Evolutionary conservation across 2,329 filamentous ascomycete genomes (phyloP).

Genomic region (Penicillium frequentans): DNA sequence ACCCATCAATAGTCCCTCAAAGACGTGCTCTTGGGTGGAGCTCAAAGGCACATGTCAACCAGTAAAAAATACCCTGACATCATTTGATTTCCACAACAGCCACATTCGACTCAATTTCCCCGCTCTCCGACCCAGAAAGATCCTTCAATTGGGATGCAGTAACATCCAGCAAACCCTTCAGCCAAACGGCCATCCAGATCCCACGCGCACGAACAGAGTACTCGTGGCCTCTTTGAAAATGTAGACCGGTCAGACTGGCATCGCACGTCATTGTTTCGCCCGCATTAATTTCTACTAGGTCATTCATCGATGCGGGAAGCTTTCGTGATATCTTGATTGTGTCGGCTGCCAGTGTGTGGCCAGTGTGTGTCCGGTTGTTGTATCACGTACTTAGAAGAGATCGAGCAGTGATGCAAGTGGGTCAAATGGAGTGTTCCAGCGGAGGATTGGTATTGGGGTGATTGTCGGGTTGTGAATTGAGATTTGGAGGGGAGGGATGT

Average conservation of each 20-base stretch:
- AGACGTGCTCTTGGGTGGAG: background rate
- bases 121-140: slow-evolving; percentile 15
- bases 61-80: background rate
- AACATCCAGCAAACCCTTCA: slow-evolving; percentile 21
- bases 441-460: slow-evolving; percentile 32
- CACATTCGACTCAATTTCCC: slow-evolving; percentile 28
- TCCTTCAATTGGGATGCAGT: slow-evolving; percentile 23
- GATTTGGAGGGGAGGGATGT: background rate
- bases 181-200: slow-evolving; percentile 39
- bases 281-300: slow-evolving; percentile 27
- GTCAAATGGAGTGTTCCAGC: slow-evolving; percentile 41
- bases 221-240: slow-evolving; percentile 26
- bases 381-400: slow-evolving; percentile 30
- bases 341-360: no score
- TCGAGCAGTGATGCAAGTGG: slow-evolving; percentile 28
- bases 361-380: slow-evolving; percentile 18
- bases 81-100: slow-evolving; percentile 15
- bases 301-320: slow-evolving; percentile 28
- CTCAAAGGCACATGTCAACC: background rate
- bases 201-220: slow-evolving; percentile 37
- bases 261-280: slow-evolving; percentile 21
- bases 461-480: background rate
- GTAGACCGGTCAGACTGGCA: slow-evolving; percentile 27
- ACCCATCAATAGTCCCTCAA: no score
- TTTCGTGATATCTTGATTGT: slow-evolving; percentile 36